phyloP scores from a whole-genome alignment of 176 grass and related monocot species.

The Metroxylon sagu region DNA sequence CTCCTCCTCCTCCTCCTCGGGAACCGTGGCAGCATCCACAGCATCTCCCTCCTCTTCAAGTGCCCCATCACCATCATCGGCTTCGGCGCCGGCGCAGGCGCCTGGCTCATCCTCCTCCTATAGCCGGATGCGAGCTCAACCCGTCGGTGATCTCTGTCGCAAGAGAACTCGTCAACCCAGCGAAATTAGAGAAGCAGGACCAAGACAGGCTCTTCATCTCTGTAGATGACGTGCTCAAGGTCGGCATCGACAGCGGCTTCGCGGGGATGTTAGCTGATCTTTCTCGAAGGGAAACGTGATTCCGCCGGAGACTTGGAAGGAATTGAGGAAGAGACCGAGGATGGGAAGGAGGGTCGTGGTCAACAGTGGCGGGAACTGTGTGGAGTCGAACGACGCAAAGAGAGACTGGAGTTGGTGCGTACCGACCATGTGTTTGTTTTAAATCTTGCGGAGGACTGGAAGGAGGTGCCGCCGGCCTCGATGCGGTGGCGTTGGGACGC shows the following conservation, averaged over 20 bases:
- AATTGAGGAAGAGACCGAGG: constrained; percentile 27
- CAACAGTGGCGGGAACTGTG: constrained; percentile 65
- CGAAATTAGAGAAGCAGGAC: constrained; percentile 45
- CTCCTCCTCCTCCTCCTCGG: constrained; percentile 61
- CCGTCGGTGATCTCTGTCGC: constrained; percentile 47
- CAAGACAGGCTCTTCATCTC: constrained; percentile 31
- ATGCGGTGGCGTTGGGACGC: constrained; percentile 37
- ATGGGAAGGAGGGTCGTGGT: constrained; percentile 47
- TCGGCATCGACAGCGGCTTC: constrained; percentile 31
- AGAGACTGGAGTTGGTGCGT: constrained; percentile 48
- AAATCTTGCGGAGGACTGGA: constrained; percentile 41
- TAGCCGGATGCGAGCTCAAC: constrained; percentile 66
- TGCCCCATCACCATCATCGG: constrained; percentile 51
- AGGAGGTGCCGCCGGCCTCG: constrained; percentile 32
- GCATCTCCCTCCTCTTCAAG: constrained; percentile 38
- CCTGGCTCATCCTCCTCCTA: constrained; percentile 48
- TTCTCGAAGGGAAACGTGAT: constrained; percentile 63
- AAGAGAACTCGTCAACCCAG: constrained; percentile 57
- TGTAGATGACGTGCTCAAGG: constrained; percentile 47
- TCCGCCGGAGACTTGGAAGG: constrained; percentile 36
- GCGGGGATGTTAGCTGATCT: constrained; percentile 66
- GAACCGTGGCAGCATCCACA: constrained; percentile 65
- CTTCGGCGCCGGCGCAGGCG: constrained; percentile 66
- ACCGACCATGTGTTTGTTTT: constrained; percentile 44
- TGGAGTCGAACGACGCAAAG: constrained; percentile 54